A percentile compares a stretch with the other conserved stretches of the same genome.
Evolutionary conservation across 192 early-diverging fungal genomes (phyloP).

Genomic region (Pilaira anomala): DNA sequence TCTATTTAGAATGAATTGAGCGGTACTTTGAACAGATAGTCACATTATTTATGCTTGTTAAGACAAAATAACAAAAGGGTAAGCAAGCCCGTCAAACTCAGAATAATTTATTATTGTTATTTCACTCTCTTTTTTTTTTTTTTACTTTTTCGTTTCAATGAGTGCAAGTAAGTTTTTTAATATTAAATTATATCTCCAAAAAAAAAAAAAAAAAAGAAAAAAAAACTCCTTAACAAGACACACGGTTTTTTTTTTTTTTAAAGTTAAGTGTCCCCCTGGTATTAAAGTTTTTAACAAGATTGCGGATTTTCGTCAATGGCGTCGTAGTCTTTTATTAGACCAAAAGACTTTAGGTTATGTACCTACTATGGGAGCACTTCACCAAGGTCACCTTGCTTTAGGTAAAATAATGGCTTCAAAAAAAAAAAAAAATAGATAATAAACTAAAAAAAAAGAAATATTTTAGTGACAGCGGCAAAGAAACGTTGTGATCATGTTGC

Average conservation of each 20-base stretch:
- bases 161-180: too few species aligned
- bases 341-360: slow-evolving; percentile 83
- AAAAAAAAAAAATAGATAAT: background rate
- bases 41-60: too few species aligned
- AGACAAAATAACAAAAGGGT: too few species aligned
- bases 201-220: too few species aligned
- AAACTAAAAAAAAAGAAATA: background rate
- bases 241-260: background rate
- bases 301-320: slow-evolving; percentile 72
- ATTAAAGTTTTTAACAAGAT: slow-evolving; percentile 69
- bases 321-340: slow-evolving; percentile 43
- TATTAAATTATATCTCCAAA: too few species aligned
- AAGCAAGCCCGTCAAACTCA: too few species aligned
- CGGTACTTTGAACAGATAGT: too few species aligned
- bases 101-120: too few species aligned
- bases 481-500: slow-evolving; percentile 66
- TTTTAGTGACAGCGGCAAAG: slow-evolving; percentile 42
- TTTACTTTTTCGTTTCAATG: too few species aligned
- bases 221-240: too few species aligned
- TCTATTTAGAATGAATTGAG: too few species aligned
- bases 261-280: slow-evolving; percentile 30
- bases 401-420: slow-evolving; percentile 42
- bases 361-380: slow-evolving; percentile 98
- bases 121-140: too few species aligned
- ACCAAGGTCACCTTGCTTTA: slow-evolving; percentile 82